Evolutionary conservation across 257 asterid species (phyloP).

Genomic region (Capsicum rhomboideum): DNA sequence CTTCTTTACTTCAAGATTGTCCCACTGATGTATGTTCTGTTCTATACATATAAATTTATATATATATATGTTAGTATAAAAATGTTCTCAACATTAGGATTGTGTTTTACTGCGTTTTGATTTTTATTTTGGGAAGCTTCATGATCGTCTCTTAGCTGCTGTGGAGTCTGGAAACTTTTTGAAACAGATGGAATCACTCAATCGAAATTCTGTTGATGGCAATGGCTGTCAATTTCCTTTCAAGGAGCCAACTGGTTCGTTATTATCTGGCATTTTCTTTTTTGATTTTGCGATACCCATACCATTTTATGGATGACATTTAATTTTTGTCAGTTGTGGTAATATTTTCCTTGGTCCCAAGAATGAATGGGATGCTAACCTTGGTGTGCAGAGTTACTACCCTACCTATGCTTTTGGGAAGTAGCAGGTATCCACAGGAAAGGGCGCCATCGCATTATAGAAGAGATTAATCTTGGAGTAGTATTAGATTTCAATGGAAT

Average conservation of each 20-base stretch:
- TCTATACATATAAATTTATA: no score
- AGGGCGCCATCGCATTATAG: background rate
- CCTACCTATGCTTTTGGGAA: background rate
- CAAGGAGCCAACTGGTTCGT: slow-evolving; percentile 59
- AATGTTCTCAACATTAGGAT: no score
- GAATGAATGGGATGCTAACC: background rate
- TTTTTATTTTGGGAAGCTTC: slow-evolving; percentile 28
- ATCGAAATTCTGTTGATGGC: slow-evolving; percentile 20
- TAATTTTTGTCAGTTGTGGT: background rate
- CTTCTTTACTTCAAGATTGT: slow-evolving; percentile 39
- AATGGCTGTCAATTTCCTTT: slow-evolving; percentile 44
- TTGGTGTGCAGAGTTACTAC: background rate
- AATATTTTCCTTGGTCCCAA: background rate
- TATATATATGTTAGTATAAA: no score
- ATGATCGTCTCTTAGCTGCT: slow-evolving; percentile 46
- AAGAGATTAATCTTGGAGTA: background rate
- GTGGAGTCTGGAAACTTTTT: slow-evolving; percentile 52
- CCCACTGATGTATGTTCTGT: slow-evolving; percentile 58
- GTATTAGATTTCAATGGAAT: background rate
- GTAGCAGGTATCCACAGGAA: background rate
- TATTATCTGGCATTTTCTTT: background rate
- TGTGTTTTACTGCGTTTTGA: background rate
- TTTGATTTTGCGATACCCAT: background rate
- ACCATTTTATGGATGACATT: background rate
- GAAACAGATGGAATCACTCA: slow-evolving; percentile 48